Evolutionary conservation across 805 yeast genomes (phyloP).

Genomic region (Hemisphaericaspora nanyangensis): DNA sequence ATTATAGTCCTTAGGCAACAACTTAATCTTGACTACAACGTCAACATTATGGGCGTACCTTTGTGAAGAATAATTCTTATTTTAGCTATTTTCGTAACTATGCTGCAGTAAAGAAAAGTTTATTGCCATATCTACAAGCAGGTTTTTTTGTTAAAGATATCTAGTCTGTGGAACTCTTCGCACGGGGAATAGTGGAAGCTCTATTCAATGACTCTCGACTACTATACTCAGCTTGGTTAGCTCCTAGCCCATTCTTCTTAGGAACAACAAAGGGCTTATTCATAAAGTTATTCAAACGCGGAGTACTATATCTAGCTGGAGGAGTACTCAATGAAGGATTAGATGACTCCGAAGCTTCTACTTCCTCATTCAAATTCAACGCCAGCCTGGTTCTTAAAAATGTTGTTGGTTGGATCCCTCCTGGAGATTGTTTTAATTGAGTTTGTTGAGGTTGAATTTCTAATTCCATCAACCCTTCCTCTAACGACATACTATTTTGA

Average conservation of each 20-base stretch:
- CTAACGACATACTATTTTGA: conserved; percentile 5
- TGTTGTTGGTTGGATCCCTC: conserved; percentile 11
- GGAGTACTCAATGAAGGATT: not conserved
- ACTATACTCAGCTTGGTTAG: conserved; percentile 11
- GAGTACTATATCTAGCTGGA: not conserved
- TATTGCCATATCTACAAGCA: too few species aligned
- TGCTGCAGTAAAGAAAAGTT: too few species aligned
- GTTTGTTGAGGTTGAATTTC: not conserved
- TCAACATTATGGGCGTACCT: too few species aligned
- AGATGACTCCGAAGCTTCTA: too few species aligned
- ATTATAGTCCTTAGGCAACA: too few species aligned
- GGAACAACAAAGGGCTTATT: conserved; percentile 36
- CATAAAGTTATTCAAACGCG: conserved; percentile 20
- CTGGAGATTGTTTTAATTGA: not conserved
- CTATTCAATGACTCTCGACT: conserved; percentile 26
- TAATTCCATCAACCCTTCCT: conserved; percentile 4
- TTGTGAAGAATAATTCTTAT: too few species aligned
- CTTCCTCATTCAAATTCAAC: conserved; percentile 22
- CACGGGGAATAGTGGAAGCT: conserved; percentile 11
- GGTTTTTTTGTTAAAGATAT: not conserved
- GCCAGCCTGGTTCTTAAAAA: conserved; percentile 37
- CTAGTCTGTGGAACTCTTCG: conserved; percentile 7
- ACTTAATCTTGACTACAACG: too few species aligned
- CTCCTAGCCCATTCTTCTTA: conserved; percentile 4
- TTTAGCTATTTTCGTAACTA: too few species aligned